These are phyloP conservation scores for Pleurotus tuber-regium DNA, from an alignment of 768 basidiomycete genomes.

Conservation along the genomic window DNA sequence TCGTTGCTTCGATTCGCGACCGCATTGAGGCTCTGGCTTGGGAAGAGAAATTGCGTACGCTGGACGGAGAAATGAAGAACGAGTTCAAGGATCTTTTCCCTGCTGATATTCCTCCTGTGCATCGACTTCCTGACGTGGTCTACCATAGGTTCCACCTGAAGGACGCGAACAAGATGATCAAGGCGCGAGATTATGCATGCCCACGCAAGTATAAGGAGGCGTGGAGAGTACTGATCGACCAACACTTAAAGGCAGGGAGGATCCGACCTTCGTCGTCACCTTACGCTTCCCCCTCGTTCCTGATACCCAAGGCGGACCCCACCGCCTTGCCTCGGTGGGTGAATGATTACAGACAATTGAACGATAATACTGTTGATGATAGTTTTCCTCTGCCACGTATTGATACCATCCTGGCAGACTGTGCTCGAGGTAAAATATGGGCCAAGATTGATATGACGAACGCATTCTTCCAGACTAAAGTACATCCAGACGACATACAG, in stretches of 20 bases:
- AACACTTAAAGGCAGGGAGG: constrained; percentile 30
- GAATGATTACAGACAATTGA: constrained; percentile 30
- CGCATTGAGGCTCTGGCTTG: not conserved
- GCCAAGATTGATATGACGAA: constrained; percentile 35
- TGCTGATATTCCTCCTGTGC: constrained; percentile 27
- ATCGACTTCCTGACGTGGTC: constrained; percentile 20
- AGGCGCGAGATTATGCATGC: constrained; percentile 25
- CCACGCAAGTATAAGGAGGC: constrained; percentile 29
- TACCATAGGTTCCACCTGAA: constrained; percentile 23
- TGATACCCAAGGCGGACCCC: constrained; percentile 32
- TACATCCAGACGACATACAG: constrained; percentile 24
- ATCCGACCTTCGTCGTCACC: constrained; percentile 25
- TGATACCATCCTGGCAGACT: constrained; percentile 32
- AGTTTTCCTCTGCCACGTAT: constrained; percentile 25
- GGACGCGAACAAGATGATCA: constrained; percentile 23
- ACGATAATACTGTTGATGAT: constrained; percentile 26
- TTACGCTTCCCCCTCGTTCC: constrained; percentile 33
- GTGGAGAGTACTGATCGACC: constrained; percentile 29
- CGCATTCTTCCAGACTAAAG: constrained; percentile 32
- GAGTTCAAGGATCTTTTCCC: constrained; percentile 19
- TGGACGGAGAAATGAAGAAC: constrained; percentile 16
- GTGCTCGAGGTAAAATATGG: constrained; percentile 30
- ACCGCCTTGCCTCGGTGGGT: constrained; percentile 31
- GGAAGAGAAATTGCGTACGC: not conserved
- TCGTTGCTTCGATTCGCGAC: not conserved